Conservation (phyloP, 306 rosid genomes). For the Quercus rubra region DNA sequence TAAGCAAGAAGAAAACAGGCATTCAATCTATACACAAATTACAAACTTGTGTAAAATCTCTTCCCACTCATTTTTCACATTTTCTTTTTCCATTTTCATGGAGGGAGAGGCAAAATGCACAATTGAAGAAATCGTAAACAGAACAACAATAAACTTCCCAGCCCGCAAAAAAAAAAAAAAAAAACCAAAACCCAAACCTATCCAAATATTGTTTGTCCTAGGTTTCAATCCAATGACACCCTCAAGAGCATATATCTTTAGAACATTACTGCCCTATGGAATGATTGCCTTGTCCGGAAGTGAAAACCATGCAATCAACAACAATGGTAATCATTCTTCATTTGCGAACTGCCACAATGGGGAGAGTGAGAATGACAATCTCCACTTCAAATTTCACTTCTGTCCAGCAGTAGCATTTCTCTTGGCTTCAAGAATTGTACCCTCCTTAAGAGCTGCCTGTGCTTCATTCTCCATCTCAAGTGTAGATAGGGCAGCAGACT, state of each 20-base stretch:
- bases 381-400: conserved; percentile 46
- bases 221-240: neutral
- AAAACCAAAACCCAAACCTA: conserved; percentile 10
- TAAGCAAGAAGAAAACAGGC: conserved; percentile 4
- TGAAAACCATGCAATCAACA: neutral
- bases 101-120: conserved; percentile 8
- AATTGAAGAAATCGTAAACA: conserved; percentile 17
- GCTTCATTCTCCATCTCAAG: conserved; percentile 69
- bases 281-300: neutral
- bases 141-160: neutral
- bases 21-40: conserved; percentile 28
- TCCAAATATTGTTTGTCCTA: neutral
- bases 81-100: neutral
- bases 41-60: conserved; percentile 10
- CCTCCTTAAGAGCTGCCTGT: conserved; percentile 66
- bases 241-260: neutral
- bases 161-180: neutral
- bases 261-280: neutral
- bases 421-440: conserved; percentile 61
- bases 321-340: neutral
- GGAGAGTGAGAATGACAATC: neutral
- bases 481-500: conserved; percentile 55
- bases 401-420: conserved; percentile 38
- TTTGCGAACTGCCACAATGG: neutral
- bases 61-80: neutral